Evolutionary conservation across 768 basidiomycete species (phyloP).

Genomic region (Pisolithus albus): DNA sequence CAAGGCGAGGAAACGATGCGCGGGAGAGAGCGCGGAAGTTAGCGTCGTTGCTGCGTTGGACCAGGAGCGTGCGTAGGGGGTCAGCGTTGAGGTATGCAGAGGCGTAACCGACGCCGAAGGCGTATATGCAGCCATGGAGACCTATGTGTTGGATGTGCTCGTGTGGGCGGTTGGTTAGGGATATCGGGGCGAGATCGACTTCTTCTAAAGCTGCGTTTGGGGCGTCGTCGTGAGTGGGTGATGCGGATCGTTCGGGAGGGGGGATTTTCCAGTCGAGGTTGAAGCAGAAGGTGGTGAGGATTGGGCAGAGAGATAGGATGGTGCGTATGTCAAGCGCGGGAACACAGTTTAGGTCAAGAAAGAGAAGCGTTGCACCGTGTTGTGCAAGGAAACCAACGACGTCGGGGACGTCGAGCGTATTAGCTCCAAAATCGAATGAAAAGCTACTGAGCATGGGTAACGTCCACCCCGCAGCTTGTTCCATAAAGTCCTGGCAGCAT

Average conservation of each 20-base stretch:
- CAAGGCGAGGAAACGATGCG: conserved; percentile 54
- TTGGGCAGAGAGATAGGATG: conserved; percentile 59
- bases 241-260: conserved; percentile 3
- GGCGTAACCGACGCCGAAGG: conserved; percentile 59
- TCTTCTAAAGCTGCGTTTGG: conserved; percentile 12
- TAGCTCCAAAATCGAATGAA: conserved; percentile 42
- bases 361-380: conserved; percentile 53
- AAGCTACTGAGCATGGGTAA: conserved; percentile 55
- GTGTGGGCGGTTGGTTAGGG: conserved; percentile 48
- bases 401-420: conserved; percentile 47
- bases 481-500: conserved; percentile 56
- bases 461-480: conserved; percentile 62
- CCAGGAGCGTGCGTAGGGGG: conserved; percentile 38
- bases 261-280: conserved; percentile 69
- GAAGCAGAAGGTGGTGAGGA: conserved; percentile 58
- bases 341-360: conserved; percentile 60
- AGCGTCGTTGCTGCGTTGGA: conserved; percentile 55
- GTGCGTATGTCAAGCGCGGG: conserved; percentile 49
- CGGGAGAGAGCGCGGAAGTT: conserved; percentile 50
- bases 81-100: conserved; percentile 36
- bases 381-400: conserved; percentile 48
- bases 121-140: conserved; percentile 59
- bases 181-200: conserved; percentile 28
- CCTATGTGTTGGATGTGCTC: conserved; percentile 54
- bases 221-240: conserved; percentile 5